Evolutionary conservation across 2,329 filamentous ascomycete species (phyloP), one percentile per base, ranked within the genome.

Genomic region (Neonectria coccinea): DNA sequence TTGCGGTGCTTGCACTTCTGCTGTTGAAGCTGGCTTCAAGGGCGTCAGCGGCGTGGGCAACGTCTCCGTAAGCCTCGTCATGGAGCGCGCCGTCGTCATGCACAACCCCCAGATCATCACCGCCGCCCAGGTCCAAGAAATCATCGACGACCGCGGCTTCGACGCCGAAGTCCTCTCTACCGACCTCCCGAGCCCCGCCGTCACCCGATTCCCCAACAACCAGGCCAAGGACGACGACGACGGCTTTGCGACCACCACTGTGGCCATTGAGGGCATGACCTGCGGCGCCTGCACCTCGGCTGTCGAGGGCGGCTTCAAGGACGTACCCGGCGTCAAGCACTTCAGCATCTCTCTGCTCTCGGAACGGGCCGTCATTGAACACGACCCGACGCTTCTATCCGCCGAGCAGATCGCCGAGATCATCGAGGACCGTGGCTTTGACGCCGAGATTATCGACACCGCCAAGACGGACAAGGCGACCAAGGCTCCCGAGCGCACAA

Each of bases 71-170:
- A 97, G 93, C 77, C 83, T 99, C 73, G 92, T 97, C 60, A 97
- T 97, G 89, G 94, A 97, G 79, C 89, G 95, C 65, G 96, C 95
- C n/a, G 94, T 98, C 45, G 85, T 98, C 39, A 91, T 94, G 80
- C 96, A 99, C 80, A 91, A 98, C 79, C 89, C 93, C 1, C 82
- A 86, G 59, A 86, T 87, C 56, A 87, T 98, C 57, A 82, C 92
- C 14, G 87, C 93, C 64, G 91, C 94, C 41, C 82, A 90, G 70
- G 87, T 98, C 64, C 89, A 88, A 76, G 93, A 97, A 70, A 93
- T 92, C 39, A 96, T 97, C 69, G 93, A 97, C 74, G 94, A 97
- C 78, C 88, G 93, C 65, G 94, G 94, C 1, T 98, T 98, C 77
- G 95, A 97, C 74, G 94, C 94, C 42, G 88, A 94, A 70, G 86